Base-by-base conservation (phyloP, 208 protist genomes). In the Leishmania arabica region DNA sequence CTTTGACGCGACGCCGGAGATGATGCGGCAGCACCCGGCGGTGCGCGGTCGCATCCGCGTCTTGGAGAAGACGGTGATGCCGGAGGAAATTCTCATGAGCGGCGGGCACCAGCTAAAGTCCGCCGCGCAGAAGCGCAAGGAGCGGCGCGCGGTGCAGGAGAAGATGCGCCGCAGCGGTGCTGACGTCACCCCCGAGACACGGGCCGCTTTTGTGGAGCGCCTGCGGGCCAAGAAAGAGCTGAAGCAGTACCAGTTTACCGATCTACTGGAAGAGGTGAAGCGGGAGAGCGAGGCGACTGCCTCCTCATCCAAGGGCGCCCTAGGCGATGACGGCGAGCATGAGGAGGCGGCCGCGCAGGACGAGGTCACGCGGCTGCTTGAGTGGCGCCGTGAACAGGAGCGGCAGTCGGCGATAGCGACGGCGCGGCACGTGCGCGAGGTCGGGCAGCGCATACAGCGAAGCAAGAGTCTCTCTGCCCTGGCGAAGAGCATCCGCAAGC, bases 1-100 rank as follows among this genome's bases (percentile, higher is more conserved):
- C 88, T 96, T 98, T 79, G 92, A 97, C 80, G 87, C 89, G 21
- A 98, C 95, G 8, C 84, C 86, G 15, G 92, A 95, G 77, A 98
- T 98, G 93, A 88, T 98, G 58, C 86, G 87, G 80, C 87, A 95
- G 84, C 93, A 98, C 81, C 95, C 95, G 1, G 92, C 93, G 1
- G 77, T 96, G 54, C 93, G 95, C 34, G 95, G 95, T 8, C 88
- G 51, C 53, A 80, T 95, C 40, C 87, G 83, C 27, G 85, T 98
- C 27, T 79, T 98, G 81, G 84, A 92, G 72, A 90, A 96, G 77
- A 96, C 89, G 42, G 92, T 98, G 15, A 80, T 96, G 70, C 93
- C 95, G 11, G 95, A 98, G 34, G 89, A 93, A n/a, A 85, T 96
- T 17, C 81, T 98, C 21, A 88, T 97, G 60, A 88, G 86, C 37